phyloP scores from a whole-genome alignment of 129 eudicot genomes.

The Heracleum sosnowskyi region DNA sequence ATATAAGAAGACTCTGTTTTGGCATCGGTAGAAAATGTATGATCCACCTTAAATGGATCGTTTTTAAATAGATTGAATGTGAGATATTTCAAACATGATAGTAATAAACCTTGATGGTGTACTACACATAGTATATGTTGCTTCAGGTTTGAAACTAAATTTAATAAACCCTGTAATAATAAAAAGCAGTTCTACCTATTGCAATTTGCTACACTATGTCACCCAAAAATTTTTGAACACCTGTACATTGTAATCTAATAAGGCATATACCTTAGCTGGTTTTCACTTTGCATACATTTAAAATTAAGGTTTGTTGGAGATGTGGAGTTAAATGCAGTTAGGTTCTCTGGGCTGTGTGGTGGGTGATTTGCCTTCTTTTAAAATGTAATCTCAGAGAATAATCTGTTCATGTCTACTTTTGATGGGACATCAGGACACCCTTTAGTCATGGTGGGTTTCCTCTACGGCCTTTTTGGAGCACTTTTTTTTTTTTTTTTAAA shows the following conservation, averaged over 20 bases:
- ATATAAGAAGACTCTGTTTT: background rate
- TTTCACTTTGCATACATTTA: background rate
- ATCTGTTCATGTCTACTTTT: background rate
- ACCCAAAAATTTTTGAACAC: background rate
- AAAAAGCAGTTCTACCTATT: background rate
- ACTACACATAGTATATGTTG: background rate
- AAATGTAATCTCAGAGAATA: background rate
- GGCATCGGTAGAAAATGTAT: background rate
- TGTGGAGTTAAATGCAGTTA: background rate
- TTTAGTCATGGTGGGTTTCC: background rate
- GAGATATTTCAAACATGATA: background rate
- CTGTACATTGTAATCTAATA: background rate
- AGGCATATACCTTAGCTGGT: background rate
- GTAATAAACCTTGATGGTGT: background rate
- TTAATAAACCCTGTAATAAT: background rate
- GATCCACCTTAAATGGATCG: background rate
- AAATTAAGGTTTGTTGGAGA: background rate
- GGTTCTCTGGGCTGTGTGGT: background rate
- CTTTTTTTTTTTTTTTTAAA: no score
- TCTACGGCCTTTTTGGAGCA: background rate
- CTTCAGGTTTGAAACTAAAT: background rate
- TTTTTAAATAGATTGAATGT: background rate
- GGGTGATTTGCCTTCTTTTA: background rate
- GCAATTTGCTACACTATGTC: background rate
- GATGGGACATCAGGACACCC: background rate